Conservation (phyloP, 345 rosid species). For the Hibiscus mutabilis region DNA sequence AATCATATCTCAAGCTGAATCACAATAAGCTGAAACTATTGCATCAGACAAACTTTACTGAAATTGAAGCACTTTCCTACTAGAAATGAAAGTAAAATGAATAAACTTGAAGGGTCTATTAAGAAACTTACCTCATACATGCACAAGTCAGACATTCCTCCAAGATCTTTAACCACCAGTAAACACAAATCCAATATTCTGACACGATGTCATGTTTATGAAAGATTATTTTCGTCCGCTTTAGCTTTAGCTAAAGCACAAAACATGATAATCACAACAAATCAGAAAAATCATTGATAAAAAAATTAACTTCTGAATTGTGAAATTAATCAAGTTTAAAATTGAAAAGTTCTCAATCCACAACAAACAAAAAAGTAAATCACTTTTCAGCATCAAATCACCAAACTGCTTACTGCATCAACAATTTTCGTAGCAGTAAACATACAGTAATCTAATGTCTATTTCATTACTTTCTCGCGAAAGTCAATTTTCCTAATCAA, state of each 20-base stretch:
- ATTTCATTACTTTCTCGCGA: not conserved
- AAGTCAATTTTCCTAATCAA: not conserved
- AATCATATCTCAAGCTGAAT: not conserved
- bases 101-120: conserved; percentile 11
- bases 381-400: not conserved
- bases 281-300: not conserved
- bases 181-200: conserved; percentile 29
- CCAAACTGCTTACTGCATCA: not conserved
- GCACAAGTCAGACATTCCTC: conserved; percentile 73
- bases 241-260: conserved; percentile 12
- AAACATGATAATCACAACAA: not conserved
- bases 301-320: not conserved
- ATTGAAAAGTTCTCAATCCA: not conserved
- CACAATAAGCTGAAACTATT: conserved; percentile 3
- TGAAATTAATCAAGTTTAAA: not conserved
- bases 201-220: conserved; percentile 35
- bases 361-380: conserved; percentile 1
- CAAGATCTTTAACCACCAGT: conserved; percentile 49
- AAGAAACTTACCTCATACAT: conserved; percentile 46
- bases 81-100: not conserved
- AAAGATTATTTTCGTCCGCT: conserved; percentile 24
- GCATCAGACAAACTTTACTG: not conserved
- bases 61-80: not conserved
- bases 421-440: not conserved
- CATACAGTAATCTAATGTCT: not conserved